Percentiles rank a stretch among this genome's conserved stretches.
Conservation (phyloP, 352 stramenopile genomes). For the Phytophthora tubulina region DNA sequence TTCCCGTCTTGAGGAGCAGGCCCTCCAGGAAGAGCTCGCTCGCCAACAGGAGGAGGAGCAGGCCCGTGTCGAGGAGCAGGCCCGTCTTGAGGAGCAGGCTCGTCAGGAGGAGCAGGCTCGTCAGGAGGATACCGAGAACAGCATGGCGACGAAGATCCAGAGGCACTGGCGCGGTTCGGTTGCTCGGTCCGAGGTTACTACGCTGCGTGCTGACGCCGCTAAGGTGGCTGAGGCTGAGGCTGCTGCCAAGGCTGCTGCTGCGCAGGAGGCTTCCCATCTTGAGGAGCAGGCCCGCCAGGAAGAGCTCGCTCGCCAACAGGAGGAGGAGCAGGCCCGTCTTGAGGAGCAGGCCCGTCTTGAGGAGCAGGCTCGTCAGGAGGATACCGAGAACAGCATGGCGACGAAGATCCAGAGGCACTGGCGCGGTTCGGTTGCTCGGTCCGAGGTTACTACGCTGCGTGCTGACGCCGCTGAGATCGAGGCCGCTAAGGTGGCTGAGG, state of each 20-base stretch:
- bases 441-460: constrained; percentile 18
- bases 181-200: constrained; percentile 25
- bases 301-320: constrained; percentile 6
- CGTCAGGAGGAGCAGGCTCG: constrained; percentile 4
- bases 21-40: background rate
- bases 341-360: background rate
- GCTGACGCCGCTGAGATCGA: constrained; percentile 5
- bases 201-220: constrained; percentile 6
- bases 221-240: background rate
- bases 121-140: constrained; percentile 12
- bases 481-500: constrained; percentile 1
- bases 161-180: constrained; percentile 42
- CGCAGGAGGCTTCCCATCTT: background rate
- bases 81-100: no score
- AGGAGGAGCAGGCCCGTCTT: constrained; percentile 1
- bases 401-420: constrained; percentile 46
- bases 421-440: constrained; percentile 29
- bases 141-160: constrained; percentile 50
- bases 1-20: background rate
- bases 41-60: constrained; percentile 5
- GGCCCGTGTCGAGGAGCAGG: background rate
- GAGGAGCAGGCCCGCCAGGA: constrained; percentile 4
- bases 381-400: constrained; percentile 21
- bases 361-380: constrained; percentile 11
- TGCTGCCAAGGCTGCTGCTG: background rate